Evolutionary conservation across 139 green algal genomes (phyloP).

Genomic region (Auxenochlorella pyrenoidosa): DNA sequence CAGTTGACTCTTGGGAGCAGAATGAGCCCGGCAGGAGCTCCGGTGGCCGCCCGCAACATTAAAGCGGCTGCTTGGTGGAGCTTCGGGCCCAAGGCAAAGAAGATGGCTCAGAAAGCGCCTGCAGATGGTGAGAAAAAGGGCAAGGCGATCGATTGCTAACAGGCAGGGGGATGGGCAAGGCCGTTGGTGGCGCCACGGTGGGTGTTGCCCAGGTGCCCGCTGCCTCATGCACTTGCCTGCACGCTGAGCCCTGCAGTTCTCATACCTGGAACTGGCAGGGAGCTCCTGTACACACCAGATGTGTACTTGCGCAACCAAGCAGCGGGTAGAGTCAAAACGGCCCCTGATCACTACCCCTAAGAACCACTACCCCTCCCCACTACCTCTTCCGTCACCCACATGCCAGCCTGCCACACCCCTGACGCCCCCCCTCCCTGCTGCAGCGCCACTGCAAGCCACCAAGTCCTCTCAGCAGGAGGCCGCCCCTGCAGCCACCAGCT

Average conservation of each 20-base stretch:
- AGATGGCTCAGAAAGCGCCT: background rate
- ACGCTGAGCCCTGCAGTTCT: background rate
- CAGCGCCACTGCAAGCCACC: background rate
- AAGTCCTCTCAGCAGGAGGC: background rate
- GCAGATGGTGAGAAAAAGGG: background rate
- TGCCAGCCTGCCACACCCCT: no score
- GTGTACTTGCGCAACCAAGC: background rate
- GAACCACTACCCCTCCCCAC: background rate
- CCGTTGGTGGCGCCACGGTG: no score
- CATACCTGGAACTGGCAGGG: background rate
- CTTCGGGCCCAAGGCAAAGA: background rate
- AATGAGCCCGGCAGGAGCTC: background rate
- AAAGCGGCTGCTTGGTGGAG: background rate
- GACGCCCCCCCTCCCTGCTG: no score
- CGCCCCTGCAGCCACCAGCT: background rate
- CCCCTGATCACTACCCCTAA: background rate
- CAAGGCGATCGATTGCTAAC: background rate
- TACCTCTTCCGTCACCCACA: background rate
- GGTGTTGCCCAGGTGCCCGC: no score
- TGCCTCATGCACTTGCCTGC: background rate
- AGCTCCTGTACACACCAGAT: background rate
- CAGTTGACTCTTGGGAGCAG: background rate
- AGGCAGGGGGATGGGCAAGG: background rate
- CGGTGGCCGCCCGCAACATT: background rate
- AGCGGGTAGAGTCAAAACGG: no score